A percentile compares a stretch with the other conserved stretches of the same genome.
Evolutionary conservation across 2,329 filamentous ascomycete species (phyloP).

Genomic region (Aspergillus glaucus): DNA sequence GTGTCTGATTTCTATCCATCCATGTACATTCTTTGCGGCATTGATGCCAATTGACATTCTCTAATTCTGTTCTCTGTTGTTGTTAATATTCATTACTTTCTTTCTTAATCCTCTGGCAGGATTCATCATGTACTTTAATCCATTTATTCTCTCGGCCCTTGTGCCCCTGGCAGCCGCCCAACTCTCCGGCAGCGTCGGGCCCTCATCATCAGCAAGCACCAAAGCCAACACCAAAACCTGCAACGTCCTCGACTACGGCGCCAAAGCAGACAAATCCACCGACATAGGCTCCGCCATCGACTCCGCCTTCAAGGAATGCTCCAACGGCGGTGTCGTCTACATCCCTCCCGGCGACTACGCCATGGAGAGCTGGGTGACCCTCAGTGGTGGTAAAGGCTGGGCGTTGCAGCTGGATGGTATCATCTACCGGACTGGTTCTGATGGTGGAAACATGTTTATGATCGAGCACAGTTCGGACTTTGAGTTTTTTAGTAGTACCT

Average conservation of each 20-base stretch:
- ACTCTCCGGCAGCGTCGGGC: slow-evolving; percentile 11
- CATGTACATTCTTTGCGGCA: not conserved
- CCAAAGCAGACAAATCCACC: slow-evolving; percentile 45
- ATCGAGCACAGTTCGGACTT: slow-evolving; percentile 47
- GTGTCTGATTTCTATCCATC: not conserved
- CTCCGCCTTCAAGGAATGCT: slow-evolving; percentile 47
- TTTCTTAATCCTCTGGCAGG: not conserved
- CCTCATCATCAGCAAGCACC: slow-evolving; percentile 5
- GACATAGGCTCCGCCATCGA: slow-evolving; percentile 46
- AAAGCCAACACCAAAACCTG: slow-evolving; percentile 32
- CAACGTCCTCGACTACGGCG: slow-evolving; percentile 50
- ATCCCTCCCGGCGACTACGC: slow-evolving; percentile 47
- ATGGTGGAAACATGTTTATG: slow-evolving; percentile 49
- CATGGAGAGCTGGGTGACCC: slow-evolving; percentile 44
- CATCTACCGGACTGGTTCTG: slow-evolving; percentile 48
- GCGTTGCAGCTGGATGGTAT: slow-evolving; percentile 50
- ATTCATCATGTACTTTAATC: slow-evolving; percentile 4
- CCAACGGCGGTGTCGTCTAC: slow-evolving; percentile 45
- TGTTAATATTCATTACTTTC: not conserved
- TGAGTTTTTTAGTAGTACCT: slow-evolving; percentile 49
- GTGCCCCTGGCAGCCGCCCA: slow-evolving; percentile 6
- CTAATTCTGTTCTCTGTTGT: not conserved
- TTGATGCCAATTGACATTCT: not conserved
- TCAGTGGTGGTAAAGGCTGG: slow-evolving; percentile 44
- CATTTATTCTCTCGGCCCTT: slow-evolving; percentile 2